Evolutionary conservation across 768 basidiomycete species (phyloP).

Genomic region (Leccinum variicolor): DNA sequence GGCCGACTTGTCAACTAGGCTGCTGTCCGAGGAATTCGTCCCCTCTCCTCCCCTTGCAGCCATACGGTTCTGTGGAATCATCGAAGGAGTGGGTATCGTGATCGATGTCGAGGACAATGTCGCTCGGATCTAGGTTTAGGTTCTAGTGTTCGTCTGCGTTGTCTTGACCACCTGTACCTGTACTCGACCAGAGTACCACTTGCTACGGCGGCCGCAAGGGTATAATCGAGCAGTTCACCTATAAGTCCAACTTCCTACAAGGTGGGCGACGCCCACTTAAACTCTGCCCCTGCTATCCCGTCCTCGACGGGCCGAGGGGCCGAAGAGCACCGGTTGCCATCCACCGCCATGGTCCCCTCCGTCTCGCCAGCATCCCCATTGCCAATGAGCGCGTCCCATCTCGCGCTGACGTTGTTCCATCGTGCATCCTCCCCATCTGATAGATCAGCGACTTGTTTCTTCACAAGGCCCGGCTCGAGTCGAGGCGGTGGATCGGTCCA

Average conservation of each 20-base stretch:
- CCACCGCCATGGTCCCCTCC: conserved; percentile 7
- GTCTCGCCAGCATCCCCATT: conserved; percentile 15
- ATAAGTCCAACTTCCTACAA: conserved; percentile 41
- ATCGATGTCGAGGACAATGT: conserved; percentile 1
- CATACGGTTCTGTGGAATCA: conserved; percentile 1
- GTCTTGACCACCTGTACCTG: not conserved
- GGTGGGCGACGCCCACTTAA: conserved; percentile 21
- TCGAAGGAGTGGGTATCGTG: conserved; percentile 6
- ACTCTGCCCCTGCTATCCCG: conserved; percentile 50
- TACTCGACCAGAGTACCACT: not conserved
- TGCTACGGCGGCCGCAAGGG: conserved; percentile 1
- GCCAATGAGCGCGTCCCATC: conserved; percentile 49
- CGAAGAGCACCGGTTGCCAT: not conserved
- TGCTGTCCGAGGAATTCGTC: conserved; percentile 47
- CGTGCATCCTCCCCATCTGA: conserved; percentile 27
- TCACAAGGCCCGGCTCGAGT: conserved; percentile 56
- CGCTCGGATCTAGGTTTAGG: not conserved
- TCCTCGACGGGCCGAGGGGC: conserved; percentile 21
- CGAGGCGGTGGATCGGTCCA: conserved; percentile 64
- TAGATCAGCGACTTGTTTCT: conserved; percentile 30
- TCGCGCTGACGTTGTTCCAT: conserved; percentile 53
- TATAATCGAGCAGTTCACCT: conserved; percentile 38
- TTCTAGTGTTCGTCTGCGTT: not conserved
- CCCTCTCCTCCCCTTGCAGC: conserved; percentile 33
- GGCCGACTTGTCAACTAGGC: conserved; percentile 35